phyloP scores from a whole-genome alignment of 257 asterid genomes.

The Thymus mandschuricus region DNA sequence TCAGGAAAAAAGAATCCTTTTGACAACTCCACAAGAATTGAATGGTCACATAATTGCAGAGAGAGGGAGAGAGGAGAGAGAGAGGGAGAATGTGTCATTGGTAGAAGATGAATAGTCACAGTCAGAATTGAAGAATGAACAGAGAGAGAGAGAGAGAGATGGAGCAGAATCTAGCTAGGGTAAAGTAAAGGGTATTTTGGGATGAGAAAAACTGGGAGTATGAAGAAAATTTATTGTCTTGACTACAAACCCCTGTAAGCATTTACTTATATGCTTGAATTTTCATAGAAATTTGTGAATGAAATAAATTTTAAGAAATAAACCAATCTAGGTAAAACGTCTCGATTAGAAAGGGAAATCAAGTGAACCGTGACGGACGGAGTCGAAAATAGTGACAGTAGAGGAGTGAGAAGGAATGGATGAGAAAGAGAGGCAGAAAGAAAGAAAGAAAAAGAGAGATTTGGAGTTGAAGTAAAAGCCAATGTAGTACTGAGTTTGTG shows the following conservation, averaged over 20 bases:
- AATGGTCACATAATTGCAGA: slow-evolving; percentile 30
- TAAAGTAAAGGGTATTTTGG: slow-evolving; percentile 31
- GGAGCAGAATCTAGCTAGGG: slow-evolving; percentile 31
- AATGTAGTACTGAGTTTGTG: slow-evolving; percentile 8
- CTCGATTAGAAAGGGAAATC: too few species aligned
- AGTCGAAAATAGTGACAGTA: not conserved
- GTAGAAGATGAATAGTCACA: slow-evolving; percentile 41
- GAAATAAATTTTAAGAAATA: too few species aligned
- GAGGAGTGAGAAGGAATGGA: not conserved
- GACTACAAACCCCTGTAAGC: slow-evolving; percentile 25
- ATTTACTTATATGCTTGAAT: slow-evolving; percentile 4
- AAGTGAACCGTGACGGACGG: too few species aligned
- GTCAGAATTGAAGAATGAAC: slow-evolving; percentile 38
- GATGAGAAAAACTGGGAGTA: slow-evolving; percentile 22
- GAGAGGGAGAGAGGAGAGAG: slow-evolving; percentile 7
- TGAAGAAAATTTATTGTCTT: not conserved
- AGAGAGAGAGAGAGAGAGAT: slow-evolving; percentile 19
- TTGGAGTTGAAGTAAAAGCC: slow-evolving; percentile 32
- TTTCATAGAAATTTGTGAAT: too few species aligned
- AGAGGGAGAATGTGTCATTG: slow-evolving; percentile 33
- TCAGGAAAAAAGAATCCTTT: slow-evolving; percentile 2
- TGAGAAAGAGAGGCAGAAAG: not conserved
- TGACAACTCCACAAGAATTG: slow-evolving; percentile 29
- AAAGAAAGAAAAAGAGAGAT: slow-evolving; percentile 1
- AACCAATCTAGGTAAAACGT: too few species aligned